Conservation (phyloP, 495 filamentous ascomycete species). For the Talaromyces trachyspermus region DNA sequence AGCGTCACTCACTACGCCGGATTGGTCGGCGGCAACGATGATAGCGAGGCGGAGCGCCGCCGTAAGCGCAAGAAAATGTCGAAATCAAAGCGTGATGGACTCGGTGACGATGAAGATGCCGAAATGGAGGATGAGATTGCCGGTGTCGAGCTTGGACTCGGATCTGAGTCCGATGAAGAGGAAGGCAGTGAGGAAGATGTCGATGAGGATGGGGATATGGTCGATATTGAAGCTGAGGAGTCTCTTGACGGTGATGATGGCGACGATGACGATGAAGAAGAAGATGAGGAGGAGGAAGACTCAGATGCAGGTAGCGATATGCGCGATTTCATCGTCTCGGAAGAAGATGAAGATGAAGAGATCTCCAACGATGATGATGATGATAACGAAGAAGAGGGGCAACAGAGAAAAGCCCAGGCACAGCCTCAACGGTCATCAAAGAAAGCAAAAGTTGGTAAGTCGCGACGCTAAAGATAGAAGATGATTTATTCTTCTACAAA, state of each 20-base stretch:
- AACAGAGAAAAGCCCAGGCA: neutral
- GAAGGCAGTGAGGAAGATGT: conserved; percentile 33
- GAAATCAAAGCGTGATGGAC: conserved; percentile 32
- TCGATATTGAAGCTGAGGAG: conserved; percentile 42
- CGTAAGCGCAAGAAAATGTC: conserved; percentile 24
- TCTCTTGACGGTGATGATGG: conserved; percentile 38
- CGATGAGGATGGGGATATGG: conserved; percentile 31
- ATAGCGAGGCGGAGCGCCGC: conserved; percentile 29
- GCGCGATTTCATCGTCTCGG: conserved; percentile 37
- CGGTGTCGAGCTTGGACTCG: conserved; percentile 28
- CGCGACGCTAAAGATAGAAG: neutral
- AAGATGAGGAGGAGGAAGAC: conserved; percentile 27
- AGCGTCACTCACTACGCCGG: conserved; percentile 22
- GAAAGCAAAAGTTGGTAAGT: neutral
- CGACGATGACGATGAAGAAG: conserved; percentile 34
- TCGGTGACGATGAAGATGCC: conserved; percentile 17
- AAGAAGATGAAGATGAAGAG: conserved; percentile 30
- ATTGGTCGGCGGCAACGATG: conserved; percentile 28
- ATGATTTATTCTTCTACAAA: neutral
- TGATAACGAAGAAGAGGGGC: conserved; percentile 17
- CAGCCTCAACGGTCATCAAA: neutral
- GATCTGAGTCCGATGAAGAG: conserved; percentile 33
- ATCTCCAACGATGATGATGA: conserved; percentile 27
- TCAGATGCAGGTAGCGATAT: conserved; percentile 22
- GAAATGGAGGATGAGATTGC: conserved; percentile 43